Evolutionary conservation across 108 stramenopile genomes (phyloP), one percentile per base, ranked within the genome.

Genomic region (Pseudonitzschia multiseries): DNA sequence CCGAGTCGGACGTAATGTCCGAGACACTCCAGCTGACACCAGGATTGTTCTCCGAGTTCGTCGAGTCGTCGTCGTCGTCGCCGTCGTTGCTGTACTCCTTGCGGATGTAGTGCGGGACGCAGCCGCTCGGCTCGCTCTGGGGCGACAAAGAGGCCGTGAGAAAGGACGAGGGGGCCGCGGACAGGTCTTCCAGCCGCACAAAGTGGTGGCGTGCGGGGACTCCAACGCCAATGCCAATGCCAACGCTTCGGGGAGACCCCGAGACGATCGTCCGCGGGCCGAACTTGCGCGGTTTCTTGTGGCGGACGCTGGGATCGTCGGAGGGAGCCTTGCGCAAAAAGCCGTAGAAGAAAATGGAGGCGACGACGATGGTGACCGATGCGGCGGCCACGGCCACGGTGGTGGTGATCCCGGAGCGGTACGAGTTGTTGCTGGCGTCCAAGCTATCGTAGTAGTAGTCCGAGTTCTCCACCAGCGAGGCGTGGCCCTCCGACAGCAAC

Each of bases 1-100:
- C 71, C 20, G 78, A 79, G 52, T 79, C 78, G 18, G 71, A 79
- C 0, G 78, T 73, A 41, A 79, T 79, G 59, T 79, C 78, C 1
- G 78, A 79, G 17, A 79, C 56, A 24, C 71, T 79, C 78, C 76
- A 71, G 28, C 29, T 71, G 24, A 64, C 68, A 5, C 42, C 36
- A 2, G 68, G 75, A 12, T 24, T 33, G 33, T 68, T 20, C 8
- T 56, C 29, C 33, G 51, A 27, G 24, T 64, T 26, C 41, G 44
- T 14, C 20, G 17, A 60, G 20, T 29, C 31, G 32, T 40, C 17
- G 18, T 32, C 28, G 20, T 9, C 43, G 24, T 28, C 28, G 0
- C 43, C 66, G 13, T 67, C 18, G 28, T 48, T 3, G 12, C 24
- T 8, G 44, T 46, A 67, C 0, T 29, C 66, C 2, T 40, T 15